phyloP scores from a whole-genome alignment of 2,329 filamentous ascomycete species.

The Aspergillus carbonarius region DNA sequence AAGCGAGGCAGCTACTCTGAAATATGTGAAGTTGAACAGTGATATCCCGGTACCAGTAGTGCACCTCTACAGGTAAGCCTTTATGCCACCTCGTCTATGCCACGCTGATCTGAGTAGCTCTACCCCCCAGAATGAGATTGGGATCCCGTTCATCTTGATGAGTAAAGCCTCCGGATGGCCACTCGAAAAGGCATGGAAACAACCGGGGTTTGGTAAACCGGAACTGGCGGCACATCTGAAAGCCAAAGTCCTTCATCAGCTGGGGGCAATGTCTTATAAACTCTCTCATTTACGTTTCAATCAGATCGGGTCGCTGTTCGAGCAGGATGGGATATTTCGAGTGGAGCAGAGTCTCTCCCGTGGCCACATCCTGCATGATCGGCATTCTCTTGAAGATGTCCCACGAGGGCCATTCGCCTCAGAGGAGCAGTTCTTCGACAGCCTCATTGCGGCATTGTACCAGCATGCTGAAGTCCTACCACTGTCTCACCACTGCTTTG shows the following conservation, averaged over 20 bases:
- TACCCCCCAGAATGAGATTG: background rate
- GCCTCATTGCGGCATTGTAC: conserved; percentile 18
- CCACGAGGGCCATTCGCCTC: conserved; percentile 23
- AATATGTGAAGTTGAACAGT: background rate
- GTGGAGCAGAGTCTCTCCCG: conserved; percentile 22
- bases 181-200: background rate
- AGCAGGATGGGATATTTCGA: conserved; percentile 22
- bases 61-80: background rate
- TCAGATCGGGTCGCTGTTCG: background rate
- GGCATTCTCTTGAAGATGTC: conserved; percentile 17
- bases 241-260: background rate
- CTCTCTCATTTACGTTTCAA: background rate
- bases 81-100: background rate
- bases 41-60: background rate
- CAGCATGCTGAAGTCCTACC: conserved; percentile 19
- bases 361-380: conserved; percentile 19
- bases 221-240: background rate
- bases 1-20: background rate
- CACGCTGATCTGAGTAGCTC: background rate
- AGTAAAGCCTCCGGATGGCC: background rate
- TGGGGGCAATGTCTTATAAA: background rate
- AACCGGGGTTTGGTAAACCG: background rate
- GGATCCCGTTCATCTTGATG: background rate
- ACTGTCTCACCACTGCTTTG: conserved; percentile 19
- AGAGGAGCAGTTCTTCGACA: conserved; percentile 20